Percentiles rank a stretch among this genome's conserved stretches.
These are phyloP conservation scores for Suhomyces anneliseae DNA, from an alignment of 1,139 yeast species.

Conservation along the genomic window DNA sequence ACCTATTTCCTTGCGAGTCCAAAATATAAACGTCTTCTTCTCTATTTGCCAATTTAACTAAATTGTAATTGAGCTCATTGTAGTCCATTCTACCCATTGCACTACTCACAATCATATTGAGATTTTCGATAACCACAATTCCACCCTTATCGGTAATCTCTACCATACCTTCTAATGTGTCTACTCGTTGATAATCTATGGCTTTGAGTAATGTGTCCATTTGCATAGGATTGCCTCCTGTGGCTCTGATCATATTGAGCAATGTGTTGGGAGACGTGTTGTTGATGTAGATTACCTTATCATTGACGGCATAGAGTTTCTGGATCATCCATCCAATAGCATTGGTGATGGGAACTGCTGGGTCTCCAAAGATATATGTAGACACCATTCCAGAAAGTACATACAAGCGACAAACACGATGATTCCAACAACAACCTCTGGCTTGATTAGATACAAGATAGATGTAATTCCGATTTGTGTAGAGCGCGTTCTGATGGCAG, in stretches of 20 bases:
- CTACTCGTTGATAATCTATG: conserved; percentile 11
- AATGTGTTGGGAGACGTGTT: conserved; percentile 11
- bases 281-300: conserved; percentile 9
- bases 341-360: neutral
- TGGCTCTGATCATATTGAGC: neutral
- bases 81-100: conserved; percentile 6
- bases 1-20: conserved; percentile 6
- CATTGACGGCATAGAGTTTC: neutral
- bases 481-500: too few species aligned
- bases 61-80: conserved; percentile 7
- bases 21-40: conserved; percentile 2
- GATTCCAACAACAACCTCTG: too few species aligned
- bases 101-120: conserved; percentile 6
- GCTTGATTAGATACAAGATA: too few species aligned
- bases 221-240: neutral
- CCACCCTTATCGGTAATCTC: neutral
- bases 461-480: too few species aligned
- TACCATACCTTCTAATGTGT: conserved; percentile 1
- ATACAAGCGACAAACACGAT: too few species aligned
- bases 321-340: conserved; percentile 2
- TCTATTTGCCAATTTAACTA: conserved; percentile 3
- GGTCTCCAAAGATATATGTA: conserved; percentile 2
- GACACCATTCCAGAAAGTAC: neutral
- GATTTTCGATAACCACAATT: conserved; percentile 8
- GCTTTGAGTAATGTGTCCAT: conserved; percentile 4